Base-by-base conservation (phyloP, 2,329 filamentous ascomycete species). In the Epichloe uncinata region DNA sequence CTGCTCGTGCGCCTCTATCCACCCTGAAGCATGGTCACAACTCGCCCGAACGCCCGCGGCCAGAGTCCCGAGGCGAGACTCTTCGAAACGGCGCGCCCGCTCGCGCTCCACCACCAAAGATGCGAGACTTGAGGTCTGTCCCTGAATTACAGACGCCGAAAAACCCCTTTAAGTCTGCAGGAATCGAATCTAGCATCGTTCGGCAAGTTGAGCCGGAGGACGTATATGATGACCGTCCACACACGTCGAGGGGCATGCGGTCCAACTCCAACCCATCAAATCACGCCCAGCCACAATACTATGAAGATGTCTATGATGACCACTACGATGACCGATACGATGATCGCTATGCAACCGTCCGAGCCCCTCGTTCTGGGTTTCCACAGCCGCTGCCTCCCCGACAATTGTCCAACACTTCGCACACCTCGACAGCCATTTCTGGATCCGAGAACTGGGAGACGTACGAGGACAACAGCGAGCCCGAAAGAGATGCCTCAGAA, bases 381-480 rank as follows among this genome's bases (percentile, higher is more conserved):
- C 62, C 67, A 13, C 68, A 69, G 34, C 69, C 68, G 13, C 66
- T 67, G 1, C 66, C 72, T 2, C 73, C 72, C 1, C 74, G 87
- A 45, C 86, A 91, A 58, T 82, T 84, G 15, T 70, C 67, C 3
- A 58, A 56, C 46, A 83, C 84, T 1, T 90, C 86, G 40, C 81
- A 81, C 56, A 79, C 82, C 0, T 90, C 87, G n/a, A 87, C 85
- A 1, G 75, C 75, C 20, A 75, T 85, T 26, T 88, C 86, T 5
- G 87, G 87, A 1, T 95, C 87, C 3, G 91, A 97, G 68, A 97
- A 97, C 65, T 97, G 91, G 91, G 91, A 97, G 67, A 95, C 90
- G 9, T 97, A 93, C 60, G 90, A 93, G 58, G 87, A 95, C 63
- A 81, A 77, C 56, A 88, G 84, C 53, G 84, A 88, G 60, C 79